phyloP scores from a whole-genome alignment of 495 filamentous ascomycete species.

The Penicillium robsamsonii region DNA sequence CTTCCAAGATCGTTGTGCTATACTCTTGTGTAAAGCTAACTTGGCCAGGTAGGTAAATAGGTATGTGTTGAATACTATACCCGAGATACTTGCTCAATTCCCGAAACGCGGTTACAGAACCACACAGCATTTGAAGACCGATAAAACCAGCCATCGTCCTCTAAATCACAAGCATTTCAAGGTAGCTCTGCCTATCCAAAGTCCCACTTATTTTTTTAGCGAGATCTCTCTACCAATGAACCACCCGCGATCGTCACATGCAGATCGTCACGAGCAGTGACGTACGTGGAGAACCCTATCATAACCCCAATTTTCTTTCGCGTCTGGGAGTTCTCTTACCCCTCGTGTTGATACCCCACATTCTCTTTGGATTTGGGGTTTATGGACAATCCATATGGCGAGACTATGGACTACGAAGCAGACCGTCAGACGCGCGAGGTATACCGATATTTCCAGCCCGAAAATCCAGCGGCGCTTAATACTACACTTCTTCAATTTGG shows the following conservation, averaged over 20 bases:
- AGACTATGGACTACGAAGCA: conserved; percentile 5
- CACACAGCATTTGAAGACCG: too few relatives aligned
- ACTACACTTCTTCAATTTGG: background rate
- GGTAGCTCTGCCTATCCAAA: background rate
- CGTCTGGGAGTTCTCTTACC: background rate
- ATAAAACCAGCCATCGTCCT: too few relatives aligned
- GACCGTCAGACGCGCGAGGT: conserved; percentile 30
- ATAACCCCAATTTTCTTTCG: background rate
- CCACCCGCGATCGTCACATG: background rate
- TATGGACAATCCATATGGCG: background rate
- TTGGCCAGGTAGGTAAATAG: too few relatives aligned
- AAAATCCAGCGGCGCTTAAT: conserved; percentile 8
- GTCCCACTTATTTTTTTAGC: background rate
- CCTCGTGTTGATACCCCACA: background rate
- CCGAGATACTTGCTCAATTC: too few relatives aligned
- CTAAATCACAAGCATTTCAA: background rate
- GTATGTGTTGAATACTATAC: too few relatives aligned
- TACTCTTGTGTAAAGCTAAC: background rate
- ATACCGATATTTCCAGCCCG: conserved; percentile 34
- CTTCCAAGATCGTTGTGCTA: background rate
- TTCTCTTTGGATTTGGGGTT: too few relatives aligned
- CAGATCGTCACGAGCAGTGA: background rate
- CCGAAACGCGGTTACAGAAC: too few relatives aligned
- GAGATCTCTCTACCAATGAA: background rate
- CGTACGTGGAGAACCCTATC: background rate